Conservation (phyloP, 2,329 filamentous ascomycete species). For the Beauveria australis region DNA sequence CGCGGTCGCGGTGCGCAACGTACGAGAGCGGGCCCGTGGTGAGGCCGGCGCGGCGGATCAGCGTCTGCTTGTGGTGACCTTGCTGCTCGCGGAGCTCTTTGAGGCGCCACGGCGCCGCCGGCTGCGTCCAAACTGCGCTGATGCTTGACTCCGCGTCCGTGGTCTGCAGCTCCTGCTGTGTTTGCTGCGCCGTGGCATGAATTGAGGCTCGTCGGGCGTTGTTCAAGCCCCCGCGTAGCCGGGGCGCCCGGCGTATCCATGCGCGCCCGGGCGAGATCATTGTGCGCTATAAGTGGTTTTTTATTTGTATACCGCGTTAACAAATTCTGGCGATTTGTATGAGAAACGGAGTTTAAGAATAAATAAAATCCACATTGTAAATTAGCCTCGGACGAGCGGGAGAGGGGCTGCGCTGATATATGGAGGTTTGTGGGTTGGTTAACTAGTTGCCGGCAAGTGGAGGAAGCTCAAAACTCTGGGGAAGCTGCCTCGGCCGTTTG, state of each 20-base stretch:
- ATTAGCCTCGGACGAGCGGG: constrained; percentile 1
- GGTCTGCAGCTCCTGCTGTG: not conserved
- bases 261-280: not conserved
- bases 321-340: no score
- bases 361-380: not conserved
- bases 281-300: not conserved
- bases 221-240: not conserved
- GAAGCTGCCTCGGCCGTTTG: constrained; percentile 7
- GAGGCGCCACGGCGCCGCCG: not conserved
- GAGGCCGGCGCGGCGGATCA: not conserved
- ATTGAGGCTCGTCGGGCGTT: not conserved
- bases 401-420: constrained; percentile 8
- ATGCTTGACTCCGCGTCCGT: not conserved
- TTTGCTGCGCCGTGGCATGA: not conserved
- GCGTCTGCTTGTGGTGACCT: constrained; percentile 2
- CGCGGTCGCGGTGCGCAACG: not conserved
- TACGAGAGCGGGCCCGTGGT: constrained; percentile 1
- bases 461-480: constrained; percentile 1
- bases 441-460: not conserved
- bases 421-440: constrained; percentile 5
- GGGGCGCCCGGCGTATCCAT: not conserved
- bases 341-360: no score
- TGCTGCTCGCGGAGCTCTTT: constrained; percentile 5
- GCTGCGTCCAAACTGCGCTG: not conserved
- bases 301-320: no score